A percentile compares a stretch with the other conserved stretches of the same genome.
Evolutionary conservation across 257 asterid genomes (phyloP).

Genomic region (Solanum commersonii): DNA sequence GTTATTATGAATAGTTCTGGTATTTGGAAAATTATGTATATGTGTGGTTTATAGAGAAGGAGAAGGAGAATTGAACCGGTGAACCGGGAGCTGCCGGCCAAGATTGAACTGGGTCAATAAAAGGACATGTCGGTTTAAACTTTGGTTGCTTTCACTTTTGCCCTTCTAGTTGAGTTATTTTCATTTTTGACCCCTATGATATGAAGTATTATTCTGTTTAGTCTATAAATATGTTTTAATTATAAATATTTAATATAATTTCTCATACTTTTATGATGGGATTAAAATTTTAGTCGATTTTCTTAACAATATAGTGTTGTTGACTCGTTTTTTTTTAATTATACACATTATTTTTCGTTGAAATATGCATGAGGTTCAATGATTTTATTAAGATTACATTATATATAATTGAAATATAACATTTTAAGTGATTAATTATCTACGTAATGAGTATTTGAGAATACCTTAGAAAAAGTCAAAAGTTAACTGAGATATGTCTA

Average conservation of each 20-base stretch:
- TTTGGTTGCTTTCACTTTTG: neutral
- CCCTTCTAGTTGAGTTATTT: neutral
- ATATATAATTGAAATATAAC: too few species aligned
- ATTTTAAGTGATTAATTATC: too few species aligned
- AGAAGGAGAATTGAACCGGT: neutral
- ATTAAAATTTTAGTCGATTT: neutral
- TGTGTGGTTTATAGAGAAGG: constrained; percentile 16
- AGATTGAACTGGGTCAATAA: neutral
- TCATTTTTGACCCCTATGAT: neutral
- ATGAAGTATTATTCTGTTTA: neutral
- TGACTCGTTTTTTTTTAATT: neutral
- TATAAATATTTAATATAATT: neutral
- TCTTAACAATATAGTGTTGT: neutral
- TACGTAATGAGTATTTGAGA: too few species aligned
- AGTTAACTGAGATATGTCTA: neutral
- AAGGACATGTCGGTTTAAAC: neutral
- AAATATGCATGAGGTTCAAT: too few species aligned
- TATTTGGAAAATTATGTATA: neutral
- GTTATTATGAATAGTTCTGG: neutral
- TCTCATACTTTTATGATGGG: neutral
- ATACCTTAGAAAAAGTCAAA: too few species aligned
- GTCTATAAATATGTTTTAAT: neutral
- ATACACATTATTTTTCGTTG: neutral
- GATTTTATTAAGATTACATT: too few species aligned
- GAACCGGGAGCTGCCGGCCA: neutral